Base-by-base conservation (phyloP, 495 filamentous ascomycete genomes). In the Penicillium daleae region DNA sequence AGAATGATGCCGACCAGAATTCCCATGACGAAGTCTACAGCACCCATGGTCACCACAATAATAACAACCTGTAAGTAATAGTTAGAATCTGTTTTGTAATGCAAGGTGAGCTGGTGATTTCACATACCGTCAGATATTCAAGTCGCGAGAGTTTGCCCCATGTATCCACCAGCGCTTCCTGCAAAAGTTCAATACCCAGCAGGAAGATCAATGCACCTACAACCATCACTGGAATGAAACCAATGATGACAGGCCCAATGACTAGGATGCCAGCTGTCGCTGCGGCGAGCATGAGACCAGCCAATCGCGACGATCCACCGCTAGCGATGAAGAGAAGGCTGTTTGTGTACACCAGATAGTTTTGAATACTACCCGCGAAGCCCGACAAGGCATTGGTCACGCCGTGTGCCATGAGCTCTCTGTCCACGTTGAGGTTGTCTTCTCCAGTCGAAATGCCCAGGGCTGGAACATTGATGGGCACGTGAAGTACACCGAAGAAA, bases 301-400 rank as follows among this genome's bases (percentile, higher is more conserved):
- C 95, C 24, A 96, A 71, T 48, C 95, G 88, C 63, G 88, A 95
- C 66, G 93, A 83, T 15, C 93, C 95, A 24, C 95, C 95, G 51
- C 90, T 95, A 15, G 89, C 85, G 67, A 97, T 96, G 75, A 99
- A 97, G 24, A 99, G 81, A n/a, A 94, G 82, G 68, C 91, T 96
- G 66, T 99, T 99, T 50, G 92, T 93, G 67, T 97, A 99, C 12
- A 98, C 95, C 19, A 98, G 84, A 68, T 99, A 99, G 72, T 99
- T 99, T 82, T 85, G 95, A 55, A 99, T 94, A 71, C 93, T 97
- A 21, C 95, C 95, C 6, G 81, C 79, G 56, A 87, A 81, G 6
- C 95, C 95, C 10, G 95, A 97, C 8, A 98, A 65, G 21, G 91
- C 89, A 75, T 99, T 99, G 0, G 93, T 97, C 57, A 96, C 85